Evolutionary conservation across 2,329 filamentous ascomycete genomes (phyloP).

Genomic region (Colletotrichum sp.): DNA sequence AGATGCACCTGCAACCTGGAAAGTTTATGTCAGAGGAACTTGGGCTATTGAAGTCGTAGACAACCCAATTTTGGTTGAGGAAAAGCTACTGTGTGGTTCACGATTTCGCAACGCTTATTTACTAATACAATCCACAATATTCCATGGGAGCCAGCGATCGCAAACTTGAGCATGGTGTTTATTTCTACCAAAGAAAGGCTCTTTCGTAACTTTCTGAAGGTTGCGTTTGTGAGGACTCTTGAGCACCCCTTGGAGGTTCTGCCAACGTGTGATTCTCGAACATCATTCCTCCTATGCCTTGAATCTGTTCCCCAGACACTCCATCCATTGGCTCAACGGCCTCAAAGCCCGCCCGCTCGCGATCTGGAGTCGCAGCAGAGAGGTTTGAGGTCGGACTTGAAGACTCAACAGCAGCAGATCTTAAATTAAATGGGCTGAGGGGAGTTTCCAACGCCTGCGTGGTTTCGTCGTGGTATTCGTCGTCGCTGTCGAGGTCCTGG

Average conservation of each 20-base stretch:
- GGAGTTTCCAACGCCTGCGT: neutral
- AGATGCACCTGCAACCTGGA: neutral
- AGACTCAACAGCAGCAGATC: neutral
- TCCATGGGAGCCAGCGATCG: neutral
- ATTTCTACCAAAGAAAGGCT: conserved; percentile 3
- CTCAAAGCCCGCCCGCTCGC: neutral
- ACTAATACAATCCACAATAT: neutral
- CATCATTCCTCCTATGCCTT: neutral
- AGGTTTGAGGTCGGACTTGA: neutral
- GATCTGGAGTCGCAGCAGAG: neutral
- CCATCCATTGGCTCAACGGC: neutral
- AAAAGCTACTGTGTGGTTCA: neutral
- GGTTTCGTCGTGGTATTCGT: neutral
- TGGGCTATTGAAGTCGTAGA: neutral
- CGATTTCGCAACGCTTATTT: neutral
- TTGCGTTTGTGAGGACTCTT: neutral
- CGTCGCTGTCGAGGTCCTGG: neutral
- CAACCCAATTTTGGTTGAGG: neutral
- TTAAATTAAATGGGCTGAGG: neutral
- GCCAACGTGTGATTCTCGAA: neutral
- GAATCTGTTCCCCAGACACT: neutral
- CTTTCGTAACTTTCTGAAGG: neutral
- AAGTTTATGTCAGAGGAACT: neutral
- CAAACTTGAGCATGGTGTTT: neutral
- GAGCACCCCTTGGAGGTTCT: neutral